Evolutionary conservation across 176 grass and related monocot genomes (phyloP).

Genomic region (Lolium perenne): DNA sequence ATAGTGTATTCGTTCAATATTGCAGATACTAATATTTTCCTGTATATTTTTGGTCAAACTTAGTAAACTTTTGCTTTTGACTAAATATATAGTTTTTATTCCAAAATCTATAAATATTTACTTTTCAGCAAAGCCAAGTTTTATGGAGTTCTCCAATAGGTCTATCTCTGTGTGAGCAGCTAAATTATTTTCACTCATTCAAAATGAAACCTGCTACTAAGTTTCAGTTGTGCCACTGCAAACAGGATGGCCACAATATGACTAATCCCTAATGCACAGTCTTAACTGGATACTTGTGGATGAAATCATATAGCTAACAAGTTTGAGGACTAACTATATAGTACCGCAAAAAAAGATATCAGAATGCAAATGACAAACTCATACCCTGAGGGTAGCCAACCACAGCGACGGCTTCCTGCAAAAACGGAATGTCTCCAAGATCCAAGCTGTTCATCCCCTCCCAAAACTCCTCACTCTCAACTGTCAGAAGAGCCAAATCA

Average conservation of each 20-base stretch:
- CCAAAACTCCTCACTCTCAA: constrained; percentile 96
- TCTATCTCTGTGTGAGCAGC: neutral
- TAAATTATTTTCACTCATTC: constrained; percentile 27
- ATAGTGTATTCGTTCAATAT: no score
- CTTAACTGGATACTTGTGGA: constrained; percentile 11
- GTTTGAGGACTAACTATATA: constrained; percentile 31
- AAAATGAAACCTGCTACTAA: neutral
- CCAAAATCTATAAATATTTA: neutral
- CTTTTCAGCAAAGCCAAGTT: constrained; percentile 9
- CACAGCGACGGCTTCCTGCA: constrained; percentile 96
- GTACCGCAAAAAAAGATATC: constrained; percentile 12
- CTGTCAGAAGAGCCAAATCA: constrained; percentile 83
- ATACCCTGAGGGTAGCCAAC: constrained; percentile 98
- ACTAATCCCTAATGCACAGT: neutral
- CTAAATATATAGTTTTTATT: no score
- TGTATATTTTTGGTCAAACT: no score
- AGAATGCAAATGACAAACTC: constrained; percentile 22
- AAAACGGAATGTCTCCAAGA: constrained; percentile 88
- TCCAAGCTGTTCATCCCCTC: constrained; percentile 88
- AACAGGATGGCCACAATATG: constrained; percentile 22
- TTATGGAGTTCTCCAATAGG: constrained; percentile 1
- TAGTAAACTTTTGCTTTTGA: no score
- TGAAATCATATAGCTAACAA: constrained; percentile 23
- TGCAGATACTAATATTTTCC: no score
- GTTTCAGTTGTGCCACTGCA: neutral